Conservation (phyloP, 345 rosid species). For the Heritiera littoralis region DNA sequence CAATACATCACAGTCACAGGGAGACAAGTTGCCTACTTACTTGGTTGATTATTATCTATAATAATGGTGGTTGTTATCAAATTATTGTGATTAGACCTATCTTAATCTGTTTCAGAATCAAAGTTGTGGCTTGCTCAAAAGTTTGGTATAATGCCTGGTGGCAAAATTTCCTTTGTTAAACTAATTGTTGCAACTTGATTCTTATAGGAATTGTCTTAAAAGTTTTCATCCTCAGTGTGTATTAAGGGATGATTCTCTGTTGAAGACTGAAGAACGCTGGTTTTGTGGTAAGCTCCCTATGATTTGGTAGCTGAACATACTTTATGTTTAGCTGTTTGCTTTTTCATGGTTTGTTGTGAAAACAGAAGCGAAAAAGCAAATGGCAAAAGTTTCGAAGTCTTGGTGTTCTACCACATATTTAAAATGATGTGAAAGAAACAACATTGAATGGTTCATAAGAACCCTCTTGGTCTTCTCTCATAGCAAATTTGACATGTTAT, state of each 20-base stretch:
- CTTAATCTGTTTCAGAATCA: not conserved
- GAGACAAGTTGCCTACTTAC: not conserved
- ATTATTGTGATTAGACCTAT: not conserved
- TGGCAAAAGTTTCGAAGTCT: not conserved
- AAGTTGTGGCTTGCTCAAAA: not conserved
- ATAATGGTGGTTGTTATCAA: not conserved
- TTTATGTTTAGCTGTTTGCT: not conserved
- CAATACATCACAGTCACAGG: not conserved
- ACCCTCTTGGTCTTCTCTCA: not conserved
- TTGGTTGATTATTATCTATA: not conserved
- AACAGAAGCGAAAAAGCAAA: not conserved
- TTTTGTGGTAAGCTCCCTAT: slow-evolving; percentile 40
- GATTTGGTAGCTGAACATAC: not conserved
- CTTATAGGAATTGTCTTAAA: slow-evolving; percentile 48
- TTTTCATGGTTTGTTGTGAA: not conserved
- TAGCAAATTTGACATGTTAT: not conserved
- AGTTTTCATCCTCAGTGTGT: slow-evolving; percentile 50
- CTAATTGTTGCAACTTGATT: slow-evolving; percentile 11
- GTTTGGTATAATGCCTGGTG: not conserved
- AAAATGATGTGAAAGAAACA: not conserved
- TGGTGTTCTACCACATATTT: not conserved
- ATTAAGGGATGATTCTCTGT: slow-evolving; percentile 34
- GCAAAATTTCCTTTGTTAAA: not conserved
- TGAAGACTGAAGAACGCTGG: slow-evolving; percentile 37
- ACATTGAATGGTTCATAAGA: not conserved